Evolutionary conservation across 331 rosid species (phyloP).

Genomic region (Telfairia occidentalis): DNA sequence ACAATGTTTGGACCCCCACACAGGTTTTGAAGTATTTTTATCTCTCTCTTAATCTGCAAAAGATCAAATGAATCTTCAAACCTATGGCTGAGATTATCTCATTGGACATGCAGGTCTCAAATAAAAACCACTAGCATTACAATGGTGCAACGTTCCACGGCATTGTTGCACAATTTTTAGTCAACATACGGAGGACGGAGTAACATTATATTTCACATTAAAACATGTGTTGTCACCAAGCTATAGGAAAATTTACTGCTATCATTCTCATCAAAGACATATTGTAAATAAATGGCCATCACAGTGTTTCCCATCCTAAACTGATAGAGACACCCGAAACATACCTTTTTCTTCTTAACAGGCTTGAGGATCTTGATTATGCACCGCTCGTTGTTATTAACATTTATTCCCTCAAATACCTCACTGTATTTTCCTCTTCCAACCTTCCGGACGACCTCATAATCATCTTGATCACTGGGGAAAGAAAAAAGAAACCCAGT

Average conservation of each 20-base stretch:
- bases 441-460: constrained; percentile 82
- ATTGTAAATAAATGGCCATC: background rate
- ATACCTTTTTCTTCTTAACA: constrained; percentile 83
- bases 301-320: background rate
- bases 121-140: background rate
- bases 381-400: constrained; percentile 74
- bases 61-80: constrained; percentile 11
- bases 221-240: background rate
- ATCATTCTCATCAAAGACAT: background rate
- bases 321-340: background rate
- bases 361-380: constrained; percentile 91
- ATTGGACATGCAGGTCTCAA: background rate
- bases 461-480: constrained; percentile 78
- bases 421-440: constrained; percentile 94
- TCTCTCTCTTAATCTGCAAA: constrained; percentile 84
- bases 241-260: background rate
- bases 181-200: background rate
- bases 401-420: constrained; percentile 84
- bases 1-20: constrained; percentile 86
- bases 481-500: background rate
- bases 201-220: background rate
- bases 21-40: constrained; percentile 82
- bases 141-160: background rate
- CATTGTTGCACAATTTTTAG: background rate
- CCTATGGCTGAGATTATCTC: background rate